Base-by-base conservation (phyloP, 345 rosid species). In the Hevea brasiliensis region DNA sequence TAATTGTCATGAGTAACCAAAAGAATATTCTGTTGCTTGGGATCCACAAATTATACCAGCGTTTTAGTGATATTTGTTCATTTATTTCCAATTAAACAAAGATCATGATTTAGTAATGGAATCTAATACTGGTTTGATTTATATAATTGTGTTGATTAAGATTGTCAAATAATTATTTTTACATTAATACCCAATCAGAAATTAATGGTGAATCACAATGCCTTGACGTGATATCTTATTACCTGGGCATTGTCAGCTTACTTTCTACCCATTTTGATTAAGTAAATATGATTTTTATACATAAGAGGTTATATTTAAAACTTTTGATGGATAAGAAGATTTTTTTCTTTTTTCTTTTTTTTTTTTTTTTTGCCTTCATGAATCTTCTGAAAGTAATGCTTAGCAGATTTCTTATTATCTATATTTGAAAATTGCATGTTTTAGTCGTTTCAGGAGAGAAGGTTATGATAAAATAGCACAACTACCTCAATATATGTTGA, bases 401-500 rank as follows among this genome's bases (percentile, higher is more conserved):
- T 26, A 11, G 55, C 23, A 57, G 42, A 74, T n/a, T 61, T 62
- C 63, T 63, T 18, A 11, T 56, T 55, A 50, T 41, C 63, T 76
- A 4, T 70, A 45, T 61, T 61, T 70, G 51, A 65, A 35, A 20
- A 71, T 67, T 77, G 20, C 77, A 94, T 97, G 95, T 92, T 59
- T 61, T 92, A 75, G 98, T 94, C 48, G 89, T 92, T 72, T 94
- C 98, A 62, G 98, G 98, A 69, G 97, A 90, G 85, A 94, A 2
- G 98, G 98, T 37, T 94, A 98, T 88, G 98, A 98, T 77, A 94
- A 94, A 84, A 92, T 98, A 66, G 90, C 98, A 62, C 98, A 94
- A 74, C 95, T 94, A 72, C 97, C 98, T 79, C 98, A 92, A 23
- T 94, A 87, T 85, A 88, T 94, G 63, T 83, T 94, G 74, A 98